phyloP scores from a whole-genome alignment of 495 filamentous ascomycete genomes.

The Hyaloscypha hepaticicola region DNA sequence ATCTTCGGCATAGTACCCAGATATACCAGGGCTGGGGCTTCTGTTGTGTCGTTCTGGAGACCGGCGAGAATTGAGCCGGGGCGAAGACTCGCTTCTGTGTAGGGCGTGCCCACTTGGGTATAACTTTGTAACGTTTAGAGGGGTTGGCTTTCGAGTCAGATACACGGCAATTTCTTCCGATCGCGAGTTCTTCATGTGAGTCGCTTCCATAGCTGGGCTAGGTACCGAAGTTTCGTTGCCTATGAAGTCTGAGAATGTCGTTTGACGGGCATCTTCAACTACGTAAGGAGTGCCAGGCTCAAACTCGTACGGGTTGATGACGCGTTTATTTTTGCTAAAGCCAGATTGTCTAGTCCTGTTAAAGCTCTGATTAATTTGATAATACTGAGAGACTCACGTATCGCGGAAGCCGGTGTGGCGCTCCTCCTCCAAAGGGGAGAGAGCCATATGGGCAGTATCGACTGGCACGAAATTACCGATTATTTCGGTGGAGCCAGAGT shows the following conservation, averaged over 20 bases:
- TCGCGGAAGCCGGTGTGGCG: background rate
- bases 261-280: background rate
- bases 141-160: background rate
- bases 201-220: background rate
- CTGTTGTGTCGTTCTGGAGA: background rate
- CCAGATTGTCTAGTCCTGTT: background rate
- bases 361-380: background rate
- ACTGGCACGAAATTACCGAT: conserved; percentile 25
- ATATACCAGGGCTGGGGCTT: conserved; percentile 3
- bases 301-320: conserved; percentile 11
- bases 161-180: background rate
- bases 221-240: background rate
- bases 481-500: conserved; percentile 22
- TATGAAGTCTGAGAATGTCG: conserved; percentile 8
- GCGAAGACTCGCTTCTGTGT: conserved; percentile 17
- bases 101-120: background rate
- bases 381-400: background rate
- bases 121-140: background rate
- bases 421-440: background rate
- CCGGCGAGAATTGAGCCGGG: background rate
- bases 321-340: background rate
- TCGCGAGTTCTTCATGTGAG: background rate
- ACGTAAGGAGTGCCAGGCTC: background rate
- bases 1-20: background rate
- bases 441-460: background rate